These are phyloP conservation scores for Diversispora epigaea DNA, from an alignment of 192 early-diverging fungal genomes.

Conservation along the genomic window DNA sequence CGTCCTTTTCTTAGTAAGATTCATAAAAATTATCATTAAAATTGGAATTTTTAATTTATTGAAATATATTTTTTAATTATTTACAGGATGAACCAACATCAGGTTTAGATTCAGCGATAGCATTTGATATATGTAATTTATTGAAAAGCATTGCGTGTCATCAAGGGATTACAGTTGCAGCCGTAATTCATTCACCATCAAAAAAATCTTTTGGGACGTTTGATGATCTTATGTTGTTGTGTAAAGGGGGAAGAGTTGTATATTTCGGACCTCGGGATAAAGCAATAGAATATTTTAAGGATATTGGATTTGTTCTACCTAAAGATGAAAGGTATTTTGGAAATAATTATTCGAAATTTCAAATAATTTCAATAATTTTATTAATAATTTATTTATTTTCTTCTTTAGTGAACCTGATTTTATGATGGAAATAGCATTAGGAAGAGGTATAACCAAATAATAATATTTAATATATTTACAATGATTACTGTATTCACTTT, in stretches of 20 bases:
- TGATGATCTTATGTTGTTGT: conserved; percentile 69
- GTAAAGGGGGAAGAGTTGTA: conserved; percentile 66
- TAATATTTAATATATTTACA: too few species aligned
- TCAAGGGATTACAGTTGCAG: conserved; percentile 63
- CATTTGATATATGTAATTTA: conserved; percentile 60
- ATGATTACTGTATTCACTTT: too few species aligned
- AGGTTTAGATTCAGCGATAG: conserved; percentile 66
- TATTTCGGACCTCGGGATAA: conserved; percentile 60
- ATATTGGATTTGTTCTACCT: conserved; percentile 48
- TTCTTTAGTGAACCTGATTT: conserved; percentile 47
- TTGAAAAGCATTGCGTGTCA: conserved; percentile 58
- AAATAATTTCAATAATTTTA: too few species aligned
- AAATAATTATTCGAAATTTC: too few species aligned
- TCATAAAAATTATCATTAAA: too few species aligned
- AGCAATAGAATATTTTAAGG: conserved; percentile 50
- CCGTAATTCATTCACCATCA: conserved; percentile 73
- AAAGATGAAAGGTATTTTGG: conserved; percentile 22
- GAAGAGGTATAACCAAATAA: conserved; percentile 29
- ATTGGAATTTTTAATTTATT: too few species aligned
- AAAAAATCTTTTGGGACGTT: conserved; percentile 65
- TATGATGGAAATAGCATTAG: conserved; percentile 67
- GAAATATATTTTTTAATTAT: too few species aligned
- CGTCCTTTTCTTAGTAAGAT: too few species aligned
- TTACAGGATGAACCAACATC: conserved; percentile 77
- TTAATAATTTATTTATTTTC: background rate